phyloP scores from a whole-genome alignment of 2,329 filamentous ascomycete species.

The Aspergillus quadrilineatus region DNA sequence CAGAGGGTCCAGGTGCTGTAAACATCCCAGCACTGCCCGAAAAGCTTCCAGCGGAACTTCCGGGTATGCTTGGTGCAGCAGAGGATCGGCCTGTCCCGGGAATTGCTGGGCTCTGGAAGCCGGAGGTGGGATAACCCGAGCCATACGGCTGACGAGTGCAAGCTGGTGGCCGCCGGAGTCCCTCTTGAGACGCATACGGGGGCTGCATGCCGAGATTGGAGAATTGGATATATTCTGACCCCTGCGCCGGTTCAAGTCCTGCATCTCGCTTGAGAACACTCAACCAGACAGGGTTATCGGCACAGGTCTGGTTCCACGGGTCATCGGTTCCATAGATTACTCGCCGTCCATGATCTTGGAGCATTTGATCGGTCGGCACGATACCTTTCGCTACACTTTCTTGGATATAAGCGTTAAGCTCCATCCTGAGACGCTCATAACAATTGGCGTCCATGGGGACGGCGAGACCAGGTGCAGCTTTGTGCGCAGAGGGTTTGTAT shows the following conservation, averaged over 20 bases:
- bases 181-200: slow-evolving; percentile 42
- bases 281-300: slow-evolving; percentile 49
- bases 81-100: slow-evolving; percentile 34
- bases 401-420: slow-evolving; percentile 41
- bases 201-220: slow-evolving; percentile 44
- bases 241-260: slow-evolving; percentile 35
- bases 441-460: slow-evolving; percentile 42
- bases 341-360: slow-evolving; percentile 37
- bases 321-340: slow-evolving; percentile 37
- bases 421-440: slow-evolving; percentile 41
- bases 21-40: slow-evolving; percentile 34
- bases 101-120: slow-evolving; percentile 34
- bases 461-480: slow-evolving; percentile 20
- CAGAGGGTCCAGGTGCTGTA: slow-evolving; percentile 26
- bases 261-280: slow-evolving; percentile 46
- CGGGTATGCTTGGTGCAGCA: slow-evolving; percentile 35
- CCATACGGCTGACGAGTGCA: slow-evolving; percentile 27
- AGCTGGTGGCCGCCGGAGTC: slow-evolving; percentile 32
- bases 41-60: slow-evolving; percentile 37
- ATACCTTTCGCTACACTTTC: slow-evolving; percentile 34
- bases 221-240: slow-evolving; percentile 36
- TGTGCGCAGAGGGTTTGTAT: slow-evolving; percentile 27
- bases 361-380: slow-evolving; percentile 38
- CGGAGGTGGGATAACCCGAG: slow-evolving; percentile 29
- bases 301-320: slow-evolving; percentile 46